These are phyloP conservation scores for Cichorium intybus DNA, from an alignment of 140 eudicot species.

Conservation along the genomic window DNA sequence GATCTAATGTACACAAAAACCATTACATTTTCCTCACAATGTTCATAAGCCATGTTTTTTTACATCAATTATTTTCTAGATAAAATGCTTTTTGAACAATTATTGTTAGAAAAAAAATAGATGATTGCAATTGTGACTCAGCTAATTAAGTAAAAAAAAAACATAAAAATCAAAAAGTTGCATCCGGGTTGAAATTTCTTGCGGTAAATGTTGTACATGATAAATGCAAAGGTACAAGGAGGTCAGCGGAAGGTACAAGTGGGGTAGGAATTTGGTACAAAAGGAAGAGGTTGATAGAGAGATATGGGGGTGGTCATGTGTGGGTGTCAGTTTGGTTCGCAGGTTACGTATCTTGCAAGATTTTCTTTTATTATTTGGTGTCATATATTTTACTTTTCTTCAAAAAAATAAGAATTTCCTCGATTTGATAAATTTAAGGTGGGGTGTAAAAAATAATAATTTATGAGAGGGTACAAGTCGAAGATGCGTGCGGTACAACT, in stretches of 20 bases:
- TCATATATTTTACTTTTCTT: background rate
- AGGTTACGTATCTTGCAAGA: constrained; percentile 33
- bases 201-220: background rate
- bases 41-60: background rate
- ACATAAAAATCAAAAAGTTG: too few species aligned
- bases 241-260: constrained; percentile 3
- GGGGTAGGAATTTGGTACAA: constrained; percentile 11
- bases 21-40: constrained; percentile 7
- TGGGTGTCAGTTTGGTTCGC: constrained; percentile 26
- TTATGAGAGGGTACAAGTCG: background rate
- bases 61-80: background rate
- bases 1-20: constrained; percentile 25
- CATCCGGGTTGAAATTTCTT: background rate
- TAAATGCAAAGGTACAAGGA: background rate
- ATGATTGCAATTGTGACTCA: too few species aligned
- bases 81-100: background rate
- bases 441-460: background rate
- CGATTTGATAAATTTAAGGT: constrained; percentile 29
- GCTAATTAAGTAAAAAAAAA: too few species aligned
- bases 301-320: constrained; percentile 33
- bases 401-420: constrained; percentile 11
- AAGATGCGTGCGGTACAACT: background rate
- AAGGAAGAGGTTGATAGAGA: constrained; percentile 20
- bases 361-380: constrained; percentile 26
- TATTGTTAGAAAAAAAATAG: background rate